Conservation (phyloP, 441 rosid genomes). For the Adansonia rubrostipa region DNA sequence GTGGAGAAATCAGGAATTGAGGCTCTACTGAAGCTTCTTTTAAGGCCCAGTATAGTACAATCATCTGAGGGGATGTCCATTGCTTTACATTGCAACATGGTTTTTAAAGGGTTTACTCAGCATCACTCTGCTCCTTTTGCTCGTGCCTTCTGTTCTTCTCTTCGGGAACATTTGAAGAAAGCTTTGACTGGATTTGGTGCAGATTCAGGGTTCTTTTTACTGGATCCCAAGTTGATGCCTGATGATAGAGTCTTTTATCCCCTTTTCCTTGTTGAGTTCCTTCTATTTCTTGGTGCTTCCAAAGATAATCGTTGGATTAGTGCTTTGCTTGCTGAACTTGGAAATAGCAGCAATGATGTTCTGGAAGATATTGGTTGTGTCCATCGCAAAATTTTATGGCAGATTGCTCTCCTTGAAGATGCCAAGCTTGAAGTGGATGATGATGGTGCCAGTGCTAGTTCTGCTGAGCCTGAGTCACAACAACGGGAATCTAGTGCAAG, state of each 20-base stretch:
- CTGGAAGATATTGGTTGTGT: constrained; percentile 81
- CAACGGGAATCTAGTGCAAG: constrained; percentile 48
- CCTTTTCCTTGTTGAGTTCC: constrained; percentile 93
- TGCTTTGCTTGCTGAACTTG: constrained; percentile 92
- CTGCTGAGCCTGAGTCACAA: constrained; percentile 55
- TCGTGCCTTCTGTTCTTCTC: constrained; percentile 83
- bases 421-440: constrained; percentile 67
- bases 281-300: constrained; percentile 92
- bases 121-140: constrained; percentile 95
- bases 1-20: constrained; percentile 98
- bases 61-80: constrained; percentile 98
- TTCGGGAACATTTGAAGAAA: constrained; percentile 76
- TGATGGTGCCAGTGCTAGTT: constrained; percentile 47
- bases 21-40: constrained; percentile 81
- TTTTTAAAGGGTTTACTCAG: constrained; percentile 94
- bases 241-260: constrained; percentile 74
- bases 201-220: constrained; percentile 68
- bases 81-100: constrained; percentile 97
- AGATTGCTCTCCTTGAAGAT: constrained; percentile 88
- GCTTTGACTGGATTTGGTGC: constrained; percentile 64
- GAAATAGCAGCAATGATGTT: constrained; percentile 84
- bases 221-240: constrained; percentile 65
- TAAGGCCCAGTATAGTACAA: constrained; percentile 85
- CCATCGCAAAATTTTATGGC: constrained; percentile 93
- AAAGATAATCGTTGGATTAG: constrained; percentile 96